Evolutionary conservation across 164 flowering plant genomes (phyloP), one percentile per base, ranked within the genome.

Genomic region (Magnolia officinalis): DNA sequence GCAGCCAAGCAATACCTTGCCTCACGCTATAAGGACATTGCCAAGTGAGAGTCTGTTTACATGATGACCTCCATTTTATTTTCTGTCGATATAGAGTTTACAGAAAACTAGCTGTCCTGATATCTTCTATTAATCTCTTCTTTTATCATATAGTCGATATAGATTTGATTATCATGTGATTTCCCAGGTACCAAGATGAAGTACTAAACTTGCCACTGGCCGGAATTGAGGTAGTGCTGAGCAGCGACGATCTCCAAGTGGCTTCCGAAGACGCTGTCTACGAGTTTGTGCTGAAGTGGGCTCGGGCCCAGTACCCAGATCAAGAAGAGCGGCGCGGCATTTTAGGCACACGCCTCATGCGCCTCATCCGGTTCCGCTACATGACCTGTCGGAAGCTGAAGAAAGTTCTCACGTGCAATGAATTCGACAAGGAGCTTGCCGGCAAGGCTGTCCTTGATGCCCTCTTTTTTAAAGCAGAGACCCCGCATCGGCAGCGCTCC

Each of bases 261-360:
- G 94, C 97, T 63, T 93, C 97, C 1, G 99, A 95, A 77, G 99
- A 95, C 87, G 96, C 94, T 13, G 94, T 95, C 0, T 94, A 88
- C 82, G 99, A 95, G 75, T 90, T 92, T 79, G 91, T 91, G 23
- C 72, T 95, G 81, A 95, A 92, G 83, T 95, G 99, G 99, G 84
- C 96, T 1, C 81, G 95, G 52, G 23, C 83, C 10, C 91, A 89
- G 78, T 91, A 90, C 82, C 88, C 89, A 21, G 86, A 83, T 66
- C 45, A 86, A 49, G 98, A 95, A 78, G 98, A 94, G 23, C 81
- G 98, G 18, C 89, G 94, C 0, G 93, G 90, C 77, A 77, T 92
- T 71, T 76, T 95, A 16, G 88, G 89, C 1, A 55, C 91, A 4
- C 92, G 91, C 37, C 90, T 95, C 19, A 82, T 82, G 20, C 88